Conservation (phyloP, 2,329 filamentous ascomycete genomes). For the Verticillium isaacii region DNA sequence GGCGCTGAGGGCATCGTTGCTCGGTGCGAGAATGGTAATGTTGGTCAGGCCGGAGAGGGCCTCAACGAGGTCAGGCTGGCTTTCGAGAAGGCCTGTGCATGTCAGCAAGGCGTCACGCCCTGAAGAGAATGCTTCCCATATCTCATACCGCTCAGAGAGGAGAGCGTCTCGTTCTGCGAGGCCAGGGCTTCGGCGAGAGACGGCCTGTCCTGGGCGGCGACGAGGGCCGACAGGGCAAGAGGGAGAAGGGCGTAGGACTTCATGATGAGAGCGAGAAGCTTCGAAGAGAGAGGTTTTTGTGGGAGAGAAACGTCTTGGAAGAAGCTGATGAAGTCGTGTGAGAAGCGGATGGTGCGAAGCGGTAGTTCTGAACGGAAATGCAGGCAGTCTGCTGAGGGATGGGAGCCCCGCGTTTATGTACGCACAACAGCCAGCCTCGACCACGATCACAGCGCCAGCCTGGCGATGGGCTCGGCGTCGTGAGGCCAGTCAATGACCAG, state of each 20-base stretch:
- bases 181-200: slow-evolving; percentile 18
- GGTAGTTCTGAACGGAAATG: not conserved
- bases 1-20: slow-evolving; percentile 40
- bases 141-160: slow-evolving; percentile 14
- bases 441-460: slow-evolving; percentile 53
- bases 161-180: slow-evolving; percentile 23
- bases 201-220: slow-evolving; percentile 11
- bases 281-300: not conserved
- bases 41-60: slow-evolving; percentile 24
- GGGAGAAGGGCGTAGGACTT: slow-evolving; percentile 8
- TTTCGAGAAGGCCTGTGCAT: slow-evolving; percentile 14
- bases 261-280: slow-evolving; percentile 14
- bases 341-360: not conserved
- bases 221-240: slow-evolving; percentile 14
- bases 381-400: slow-evolving; percentile 34
- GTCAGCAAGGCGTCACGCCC: not conserved
- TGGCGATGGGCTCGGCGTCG: slow-evolving; percentile 40
- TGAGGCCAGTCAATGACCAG: slow-evolving; percentile 17
- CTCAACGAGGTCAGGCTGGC: slow-evolving; percentile 11
- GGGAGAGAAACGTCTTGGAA: not conserved
- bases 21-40: slow-evolving; percentile 53
- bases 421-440: slow-evolving; percentile 36
- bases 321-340: not conserved
- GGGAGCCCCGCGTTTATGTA: slow-evolving; percentile 43
- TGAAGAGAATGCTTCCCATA: too few relatives aligned